Evolutionary conservation across 352 stramenopile genomes (phyloP).

Genomic region (Phytophthora pluvialis): DNA sequence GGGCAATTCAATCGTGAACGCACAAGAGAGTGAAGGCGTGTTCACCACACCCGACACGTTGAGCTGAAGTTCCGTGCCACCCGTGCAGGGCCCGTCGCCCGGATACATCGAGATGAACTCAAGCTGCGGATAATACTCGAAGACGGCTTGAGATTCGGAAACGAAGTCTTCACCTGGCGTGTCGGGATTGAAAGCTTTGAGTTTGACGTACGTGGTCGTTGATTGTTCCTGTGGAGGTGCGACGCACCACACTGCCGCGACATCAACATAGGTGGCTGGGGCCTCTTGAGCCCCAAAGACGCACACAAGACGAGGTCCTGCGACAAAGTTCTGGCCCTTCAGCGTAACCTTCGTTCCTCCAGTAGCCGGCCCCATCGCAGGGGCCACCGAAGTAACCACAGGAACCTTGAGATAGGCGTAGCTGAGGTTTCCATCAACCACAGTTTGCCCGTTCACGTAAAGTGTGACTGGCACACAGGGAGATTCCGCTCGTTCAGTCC

Average conservation of each 20-base stretch:
- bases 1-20: conserved; percentile 38
- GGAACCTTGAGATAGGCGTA: conserved; percentile 34
- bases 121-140: conserved; percentile 42
- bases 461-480: conserved; percentile 34
- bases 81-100: conserved; percentile 42
- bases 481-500: conserved; percentile 17
- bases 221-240: conserved; percentile 31
- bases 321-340: conserved; percentile 39
- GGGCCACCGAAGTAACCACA: conserved; percentile 32
- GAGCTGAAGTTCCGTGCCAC: conserved; percentile 39
- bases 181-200: conserved; percentile 31
- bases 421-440: conserved; percentile 17
- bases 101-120: conserved; percentile 38
- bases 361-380: conserved; percentile 29
- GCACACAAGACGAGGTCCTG: conserved; percentile 41
- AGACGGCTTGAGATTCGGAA: conserved; percentile 39
- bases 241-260: conserved; percentile 33
- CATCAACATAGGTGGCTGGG: conserved; percentile 36
- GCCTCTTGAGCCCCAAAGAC: conserved; percentile 45
- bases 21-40: conserved; percentile 34
- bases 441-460: conserved; percentile 37
- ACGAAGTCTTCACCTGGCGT: conserved; percentile 29
- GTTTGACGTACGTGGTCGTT: conserved; percentile 36
- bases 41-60: conserved; percentile 35
- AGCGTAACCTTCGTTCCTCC: conserved; percentile 53